Evolutionary conservation across 2,329 filamentous ascomycete genomes (phyloP).

Genomic region (Neurospora sp.): DNA sequence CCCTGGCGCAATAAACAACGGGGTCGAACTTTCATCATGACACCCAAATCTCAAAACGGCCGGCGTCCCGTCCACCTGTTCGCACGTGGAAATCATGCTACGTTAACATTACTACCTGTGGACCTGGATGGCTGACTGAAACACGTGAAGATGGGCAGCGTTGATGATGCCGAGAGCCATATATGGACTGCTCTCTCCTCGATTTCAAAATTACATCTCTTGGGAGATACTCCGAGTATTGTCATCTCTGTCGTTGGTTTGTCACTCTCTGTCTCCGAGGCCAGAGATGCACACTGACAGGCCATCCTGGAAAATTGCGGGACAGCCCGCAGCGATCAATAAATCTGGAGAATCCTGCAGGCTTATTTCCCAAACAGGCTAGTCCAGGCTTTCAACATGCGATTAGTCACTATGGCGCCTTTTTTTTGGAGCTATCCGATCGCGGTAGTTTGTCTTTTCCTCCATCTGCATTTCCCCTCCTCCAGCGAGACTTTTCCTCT

Average conservation of each 20-base stretch:
- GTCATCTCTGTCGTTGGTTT: background rate
- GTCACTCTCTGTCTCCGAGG: background rate
- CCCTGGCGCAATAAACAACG: background rate
- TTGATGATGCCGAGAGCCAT: too few species aligned
- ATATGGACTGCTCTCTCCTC: background rate
- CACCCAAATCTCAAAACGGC: background rate
- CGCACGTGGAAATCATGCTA: background rate
- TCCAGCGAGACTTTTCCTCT: background rate
- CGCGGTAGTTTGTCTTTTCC: background rate
- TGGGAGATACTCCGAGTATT: background rate
- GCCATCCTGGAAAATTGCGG: background rate
- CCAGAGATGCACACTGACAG: background rate
- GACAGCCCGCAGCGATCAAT: background rate
- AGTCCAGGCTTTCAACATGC: background rate
- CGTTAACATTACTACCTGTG: background rate
- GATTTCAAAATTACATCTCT: background rate
- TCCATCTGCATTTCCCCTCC: background rate
- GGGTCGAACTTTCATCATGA: background rate
- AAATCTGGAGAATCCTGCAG: background rate
- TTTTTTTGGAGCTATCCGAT: background rate
- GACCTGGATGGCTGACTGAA: background rate
- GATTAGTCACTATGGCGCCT: background rate
- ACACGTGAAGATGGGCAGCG: background rate
- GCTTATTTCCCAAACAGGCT: background rate
- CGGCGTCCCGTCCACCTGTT: background rate